Evolutionary conservation across 805 yeast species (phyloP), one percentile per base, ranked within the genome.

Genomic region (Starmerella khaoyaiensis): DNA sequence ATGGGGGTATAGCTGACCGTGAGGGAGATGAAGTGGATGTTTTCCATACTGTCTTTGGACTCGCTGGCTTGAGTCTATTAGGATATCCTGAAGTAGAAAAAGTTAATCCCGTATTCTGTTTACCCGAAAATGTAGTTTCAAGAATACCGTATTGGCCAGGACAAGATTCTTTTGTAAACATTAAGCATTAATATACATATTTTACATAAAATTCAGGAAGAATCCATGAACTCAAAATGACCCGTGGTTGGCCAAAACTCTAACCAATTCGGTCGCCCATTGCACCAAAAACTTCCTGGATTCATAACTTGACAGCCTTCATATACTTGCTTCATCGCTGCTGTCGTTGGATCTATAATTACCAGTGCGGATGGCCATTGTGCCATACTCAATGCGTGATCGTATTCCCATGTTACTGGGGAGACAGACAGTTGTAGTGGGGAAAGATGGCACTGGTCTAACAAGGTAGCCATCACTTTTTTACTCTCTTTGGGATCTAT

Each of bases 1-100:
- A 61, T 10, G 99, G 99, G 22, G 99, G 99, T 0, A 77, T 90
- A 27, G 76, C 94, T 41, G 99, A 90, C 57, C 63, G 98, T 18
- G 80, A 83, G 8, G 94, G 76, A 31, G 84, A 93, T 54, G 83
- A 79, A 56, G 86, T 76, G 1, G 99, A 90, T 55, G 90, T 90
- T 0, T 90, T 74, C 54, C 99, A 90, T 55, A 90, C 98, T 0
- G 65, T 77, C 14, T 90, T 90, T 59, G 94, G 94, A 0, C 61
- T 87, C 16, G 78, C 95, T 0, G 99, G 95, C 0, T 62, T 90
- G 40, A 76, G 93, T 51, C 58, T 90, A 36, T 64, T 86, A 58
- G 79, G 79, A 2, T 71, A 60, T 39, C 73, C 71, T 14, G 60
- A 64, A 31, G 60, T 87, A 20, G 66, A 58, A n/a, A 62, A 65